Base-by-base conservation (phyloP, 768 basidiomycete genomes). In the Kwoniella newhampshirensis region DNA sequence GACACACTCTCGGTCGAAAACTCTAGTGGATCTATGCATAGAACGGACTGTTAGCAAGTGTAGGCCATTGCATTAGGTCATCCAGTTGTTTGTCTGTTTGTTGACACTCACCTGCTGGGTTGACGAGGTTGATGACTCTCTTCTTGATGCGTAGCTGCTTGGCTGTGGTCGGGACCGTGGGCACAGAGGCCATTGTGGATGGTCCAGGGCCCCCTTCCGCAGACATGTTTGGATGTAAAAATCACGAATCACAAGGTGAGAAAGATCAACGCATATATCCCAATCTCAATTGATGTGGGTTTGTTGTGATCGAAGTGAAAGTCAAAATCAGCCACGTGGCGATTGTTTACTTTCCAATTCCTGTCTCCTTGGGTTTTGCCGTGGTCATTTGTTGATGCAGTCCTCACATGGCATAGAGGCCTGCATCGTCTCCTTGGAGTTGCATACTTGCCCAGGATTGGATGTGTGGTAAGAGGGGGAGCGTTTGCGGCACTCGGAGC, bases 41-140 rank as follows among this genome's bases (percentile, higher is more conserved):
- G 39, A 12, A 13, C 13, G 18, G 36, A 46, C 44, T 26, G 4
- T 44, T n/a, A n/a, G n/a, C n/a, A n/a, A n/a, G n/a, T n/a, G n/a
- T n/a, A n/a, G n/a, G n/a, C n/a, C n/a, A 20, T 32, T 15, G 54
- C 21, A 17, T 17, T 2, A 20, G 49, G 40, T 18, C 45, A 23
- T n/a, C n/a, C 36, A 20, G 25, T 12, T 23, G 54, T 18, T 35
- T 48, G 49, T 28, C 21, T 47, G 36, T 52, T 43, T n/a, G 18
- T 12, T 30, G 26, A 20, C 21, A 32, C 67, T 52, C 43, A 69
- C 70, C 67, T 11, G 70, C 64, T 4, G 64, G 67, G 36, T 68
- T 65, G 50, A 67, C 64, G 17, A 69, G 49, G 21, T 66, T 67
- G 52, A 72, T 57, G 5, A 66, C 56, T 27, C 64, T 47, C 28